Conservation (phyloP, 495 filamentous ascomycete species). For the Penicillium silybi region DNA sequence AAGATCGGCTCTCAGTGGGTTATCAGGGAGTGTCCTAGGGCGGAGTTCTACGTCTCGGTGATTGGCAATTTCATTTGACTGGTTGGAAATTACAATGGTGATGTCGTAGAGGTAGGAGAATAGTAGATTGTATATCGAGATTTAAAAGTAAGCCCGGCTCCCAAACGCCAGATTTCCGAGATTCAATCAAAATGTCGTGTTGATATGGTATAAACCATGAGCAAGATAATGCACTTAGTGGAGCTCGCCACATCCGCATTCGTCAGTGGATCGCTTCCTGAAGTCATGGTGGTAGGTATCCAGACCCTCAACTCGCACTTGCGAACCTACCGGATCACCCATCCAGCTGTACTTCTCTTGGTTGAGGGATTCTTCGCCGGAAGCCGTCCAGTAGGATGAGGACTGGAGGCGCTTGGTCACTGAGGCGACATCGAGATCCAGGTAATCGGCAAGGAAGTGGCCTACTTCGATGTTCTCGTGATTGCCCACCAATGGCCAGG, state of each 20-base stretch:
- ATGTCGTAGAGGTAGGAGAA: not conserved
- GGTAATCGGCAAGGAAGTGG: slow-evolving; percentile 70
- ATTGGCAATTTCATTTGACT: too few species aligned
- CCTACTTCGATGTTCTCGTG: slow-evolving; percentile 95
- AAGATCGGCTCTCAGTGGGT: too few species aligned
- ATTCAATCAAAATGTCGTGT: not conserved
- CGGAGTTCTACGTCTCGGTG: too few species aligned
- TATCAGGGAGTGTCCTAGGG: too few species aligned
- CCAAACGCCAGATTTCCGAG: not conserved
- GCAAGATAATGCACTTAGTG: slow-evolving; percentile 19
- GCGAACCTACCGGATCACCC: slow-evolving; percentile 37
- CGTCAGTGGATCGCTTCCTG: slow-evolving; percentile 36
- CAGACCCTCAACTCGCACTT: slow-evolving; percentile 33
- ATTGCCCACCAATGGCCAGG: slow-evolving; percentile 65
- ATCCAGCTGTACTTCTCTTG: slow-evolving; percentile 35
- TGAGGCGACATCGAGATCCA: slow-evolving; percentile 70
- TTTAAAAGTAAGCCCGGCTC: not conserved
- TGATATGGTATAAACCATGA: not conserved
- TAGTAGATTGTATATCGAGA: not conserved
- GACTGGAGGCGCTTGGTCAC: slow-evolving; percentile 70
- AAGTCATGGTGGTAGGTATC: slow-evolving; percentile 52
- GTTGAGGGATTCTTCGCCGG: slow-evolving; percentile 10
- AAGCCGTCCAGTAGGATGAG: slow-evolving; percentile 36
- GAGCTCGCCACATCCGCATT: slow-evolving; percentile 38
- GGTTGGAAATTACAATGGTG: too few species aligned